These are phyloP conservation scores for Trametopsis cervina DNA, from an alignment of 768 basidiomycete species.

Conservation along the genomic window DNA sequence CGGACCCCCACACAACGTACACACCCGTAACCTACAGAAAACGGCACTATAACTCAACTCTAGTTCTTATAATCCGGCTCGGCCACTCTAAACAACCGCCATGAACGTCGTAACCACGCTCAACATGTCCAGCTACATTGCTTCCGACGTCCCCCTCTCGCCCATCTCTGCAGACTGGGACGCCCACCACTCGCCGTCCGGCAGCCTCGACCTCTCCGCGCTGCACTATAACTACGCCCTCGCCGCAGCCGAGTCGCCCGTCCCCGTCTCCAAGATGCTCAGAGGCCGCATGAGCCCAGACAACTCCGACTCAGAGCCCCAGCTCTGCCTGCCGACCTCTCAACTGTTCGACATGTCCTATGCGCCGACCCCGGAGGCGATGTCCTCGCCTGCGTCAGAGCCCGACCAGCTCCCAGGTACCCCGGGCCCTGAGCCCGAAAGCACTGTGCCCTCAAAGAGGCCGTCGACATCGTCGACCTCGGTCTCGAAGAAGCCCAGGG, in stretches of 20 bases:
- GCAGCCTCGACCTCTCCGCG: conserved; percentile 36
- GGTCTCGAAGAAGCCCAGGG: conserved; percentile 40
- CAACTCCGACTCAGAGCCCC: conserved; percentile 36
- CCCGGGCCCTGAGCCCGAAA: conserved; percentile 19
- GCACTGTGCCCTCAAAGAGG: conserved; percentile 25
- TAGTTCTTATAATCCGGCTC: neutral
- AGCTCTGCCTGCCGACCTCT: conserved; percentile 59
- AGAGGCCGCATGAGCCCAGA: conserved; percentile 45
- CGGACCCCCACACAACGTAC: conserved; percentile 1
- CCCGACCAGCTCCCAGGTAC: conserved; percentile 25
- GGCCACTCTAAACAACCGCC: conserved; percentile 3
- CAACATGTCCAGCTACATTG: conserved; percentile 51
- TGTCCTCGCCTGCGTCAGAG: conserved; percentile 23
- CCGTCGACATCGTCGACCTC: conserved; percentile 13
- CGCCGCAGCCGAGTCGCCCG: conserved; percentile 40
- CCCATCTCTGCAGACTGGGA: conserved; percentile 43
- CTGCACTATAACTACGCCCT: conserved; percentile 33
- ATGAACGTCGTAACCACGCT: conserved; percentile 22
- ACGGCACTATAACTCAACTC: neutral
- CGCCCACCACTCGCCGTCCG: conserved; percentile 34
- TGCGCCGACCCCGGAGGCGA: conserved; percentile 24
- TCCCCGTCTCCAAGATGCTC: conserved; percentile 38
- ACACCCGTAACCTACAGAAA: neutral
- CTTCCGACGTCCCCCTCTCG: conserved; percentile 47
- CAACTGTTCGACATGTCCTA: conserved; percentile 64